Evolutionary conservation across 257 asterid genomes (phyloP), one percentile per base, ranked within the genome.

Genomic region (Marsdenia floribunda): DNA sequence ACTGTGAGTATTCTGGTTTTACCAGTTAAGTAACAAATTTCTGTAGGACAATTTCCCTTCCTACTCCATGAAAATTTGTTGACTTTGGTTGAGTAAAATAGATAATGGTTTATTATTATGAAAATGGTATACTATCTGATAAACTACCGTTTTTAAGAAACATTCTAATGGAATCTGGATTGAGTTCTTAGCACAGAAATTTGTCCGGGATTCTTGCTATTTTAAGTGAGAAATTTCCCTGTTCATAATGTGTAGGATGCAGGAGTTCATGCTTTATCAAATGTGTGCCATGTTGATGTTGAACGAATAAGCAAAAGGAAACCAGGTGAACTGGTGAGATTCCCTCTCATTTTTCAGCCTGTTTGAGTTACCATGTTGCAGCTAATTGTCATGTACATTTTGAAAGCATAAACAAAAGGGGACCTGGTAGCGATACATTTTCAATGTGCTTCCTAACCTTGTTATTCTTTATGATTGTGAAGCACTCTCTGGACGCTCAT

Each of bases 271-370:
- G 97, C 99, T 16, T 74, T 94, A 61, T 88, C 96, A 68, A 93
- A 93, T 87, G 98, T 91, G 59, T 93, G 90, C 78, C 97, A 93
- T 82, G 96, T 91, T 44, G 98, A 93, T 80, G 88, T 88, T 49
- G 97, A 91, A 87, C 86, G 99, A 88, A 89, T 88, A 80, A 94
- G 97, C 89, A 89, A 94, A 86, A 88, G 99, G 84, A 94, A 90
- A 73, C 97, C 96, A 57, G 92, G 88, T 79, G 97, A 89, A 89
- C 89, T 90, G 86, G 99, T 94, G 64, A 81, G 10, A 3, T 53
- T 82, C 63, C 26, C 68, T 40, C 26, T 76, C 68, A 8, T 6
- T 46, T 10, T 16, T 73, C 24, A 29, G 16, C 13, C 26, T 71
- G 3, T 50, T 70, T 26, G 22, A 69, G 42, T 47, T 18, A 14